Evolutionary conservation across 148 eudicot species (phyloP).

Genomic region (Arbutus unedo): DNA sequence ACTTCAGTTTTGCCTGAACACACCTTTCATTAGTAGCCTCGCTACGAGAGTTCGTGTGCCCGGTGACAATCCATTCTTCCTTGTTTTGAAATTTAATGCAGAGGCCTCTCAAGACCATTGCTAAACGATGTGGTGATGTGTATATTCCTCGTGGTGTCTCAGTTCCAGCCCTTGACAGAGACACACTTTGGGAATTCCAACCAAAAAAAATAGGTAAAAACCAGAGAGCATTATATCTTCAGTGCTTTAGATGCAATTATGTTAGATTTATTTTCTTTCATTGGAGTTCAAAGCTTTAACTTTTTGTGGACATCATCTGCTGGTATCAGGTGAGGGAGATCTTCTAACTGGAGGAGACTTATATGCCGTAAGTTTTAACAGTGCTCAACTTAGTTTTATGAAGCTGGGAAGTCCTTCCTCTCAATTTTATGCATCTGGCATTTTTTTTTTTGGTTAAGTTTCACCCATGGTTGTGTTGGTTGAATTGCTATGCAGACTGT

Average conservation of each 20-base stretch:
- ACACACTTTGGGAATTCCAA: conserved; percentile 90
- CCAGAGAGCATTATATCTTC: conserved; percentile 10
- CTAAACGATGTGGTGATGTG: conserved; percentile 86
- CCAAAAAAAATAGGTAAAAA: conserved; percentile 75
- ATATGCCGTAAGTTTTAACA: conserved; percentile 82
- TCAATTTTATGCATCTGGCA: not conserved
- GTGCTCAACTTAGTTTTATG: not conserved
- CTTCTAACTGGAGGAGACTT: conserved; percentile 93
- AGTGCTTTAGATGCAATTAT: conserved; percentile 5
- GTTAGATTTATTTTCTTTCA: not conserved
- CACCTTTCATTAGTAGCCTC: not conserved
- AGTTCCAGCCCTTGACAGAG: conserved; percentile 94
- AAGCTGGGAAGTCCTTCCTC: conserved; percentile 9
- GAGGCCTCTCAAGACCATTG: conserved; percentile 98
- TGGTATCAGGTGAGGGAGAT: conserved; percentile 87
- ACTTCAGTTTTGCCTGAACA: not conserved
- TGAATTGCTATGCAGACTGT: conserved; percentile 53
- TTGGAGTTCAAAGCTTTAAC: not conserved
- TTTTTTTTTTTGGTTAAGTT: conserved; percentile 14
- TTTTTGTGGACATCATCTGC: conserved; percentile 6
- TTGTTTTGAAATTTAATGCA: conserved; percentile 29
- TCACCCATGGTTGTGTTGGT: conserved; percentile 15
- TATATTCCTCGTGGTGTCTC: conserved; percentile 98
- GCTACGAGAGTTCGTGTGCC: not conserved
- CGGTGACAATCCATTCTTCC: not conserved